Base-by-base conservation (phyloP, 805 yeast genomes). In the Myxozyma mucilagina region DNA sequence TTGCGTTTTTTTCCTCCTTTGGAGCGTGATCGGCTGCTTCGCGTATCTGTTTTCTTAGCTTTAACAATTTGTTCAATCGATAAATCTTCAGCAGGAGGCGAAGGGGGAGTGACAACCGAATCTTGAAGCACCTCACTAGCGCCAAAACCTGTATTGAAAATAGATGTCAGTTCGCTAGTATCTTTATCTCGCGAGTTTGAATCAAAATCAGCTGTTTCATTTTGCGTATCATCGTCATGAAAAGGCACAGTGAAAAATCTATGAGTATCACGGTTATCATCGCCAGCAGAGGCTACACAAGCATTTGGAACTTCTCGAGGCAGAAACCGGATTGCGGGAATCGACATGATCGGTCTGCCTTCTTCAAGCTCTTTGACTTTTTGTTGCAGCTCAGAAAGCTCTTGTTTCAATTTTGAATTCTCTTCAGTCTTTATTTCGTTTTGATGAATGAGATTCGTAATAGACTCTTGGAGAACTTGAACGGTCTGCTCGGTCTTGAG, bases 281-380 rank as follows among this genome's bases (percentile, higher is more conserved):
- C 53, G 18, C 43, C 3, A 11, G 29, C 16, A 18, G 24, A 16
- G 9, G 48, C 34, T n/a, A 31, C 39, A 13, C 50, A 31, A 8
- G 20, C 29, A 14, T 39, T 20, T 18, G 56, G 29, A 13, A 14
- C 20, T 18, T 41, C 56, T 13, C 47, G 47, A 14, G 56, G 56
- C 5, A 53, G 2, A 20, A 31, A 53, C 32, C 43, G 36, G 20
- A 53, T 35, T 11, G 5, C 47, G 4, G 57, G 47, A n/a, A 57
- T 57, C 29, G 52, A 39, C 36, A 57, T 16, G 6, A 57, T 47
- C 41, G 56, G 56, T 20, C 60, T 45, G 9, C 54, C 47, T 13
- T 44, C 49, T 41, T 47, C 41, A 20, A 57, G 31, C 39, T 47
- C 36, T 16, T 35, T 18, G 34, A 55, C 43, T 24, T 36, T 55